phyloP scores from a whole-genome alignment of 345 rosid species.

The Populus nigra region DNA sequence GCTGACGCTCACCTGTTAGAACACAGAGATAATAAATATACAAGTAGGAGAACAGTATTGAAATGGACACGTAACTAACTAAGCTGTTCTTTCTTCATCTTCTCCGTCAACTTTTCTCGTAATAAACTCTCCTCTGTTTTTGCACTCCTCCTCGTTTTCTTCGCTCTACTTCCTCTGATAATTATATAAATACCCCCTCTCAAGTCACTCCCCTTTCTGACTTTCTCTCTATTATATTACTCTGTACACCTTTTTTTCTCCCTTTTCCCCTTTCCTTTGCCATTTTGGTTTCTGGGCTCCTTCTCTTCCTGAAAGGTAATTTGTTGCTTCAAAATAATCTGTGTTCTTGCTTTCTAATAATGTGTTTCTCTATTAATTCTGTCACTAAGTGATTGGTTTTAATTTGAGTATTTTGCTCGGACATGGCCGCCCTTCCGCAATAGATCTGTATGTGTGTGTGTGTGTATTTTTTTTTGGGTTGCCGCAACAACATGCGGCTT shows the following conservation, averaged over 20 bases:
- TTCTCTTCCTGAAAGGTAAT: constrained; percentile 3
- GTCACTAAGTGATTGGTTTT: background rate
- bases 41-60: background rate
- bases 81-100: constrained; percentile 16
- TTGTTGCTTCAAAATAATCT: background rate
- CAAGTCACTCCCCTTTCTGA: background rate
- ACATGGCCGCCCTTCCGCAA: background rate
- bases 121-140: constrained; percentile 13
- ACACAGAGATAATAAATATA: background rate
- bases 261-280: background rate
- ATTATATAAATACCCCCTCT: background rate
- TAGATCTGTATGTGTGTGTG: background rate
- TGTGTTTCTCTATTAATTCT: background rate
- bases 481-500: background rate
- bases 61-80: background rate
- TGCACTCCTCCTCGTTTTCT: constrained; percentile 25
- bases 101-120: constrained; percentile 40
- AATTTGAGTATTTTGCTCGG: background rate
- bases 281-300: constrained; percentile 28
- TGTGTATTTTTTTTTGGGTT: background rate
- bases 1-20: no score
- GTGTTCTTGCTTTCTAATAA: background rate
- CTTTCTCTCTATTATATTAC: background rate
- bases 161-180: constrained; percentile 3
- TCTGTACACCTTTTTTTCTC: no score